Evolutionary conservation across 805 yeast species (phyloP), one percentile per base, ranked within the genome.

Genomic region (Myxozyma melibiosi): DNA sequence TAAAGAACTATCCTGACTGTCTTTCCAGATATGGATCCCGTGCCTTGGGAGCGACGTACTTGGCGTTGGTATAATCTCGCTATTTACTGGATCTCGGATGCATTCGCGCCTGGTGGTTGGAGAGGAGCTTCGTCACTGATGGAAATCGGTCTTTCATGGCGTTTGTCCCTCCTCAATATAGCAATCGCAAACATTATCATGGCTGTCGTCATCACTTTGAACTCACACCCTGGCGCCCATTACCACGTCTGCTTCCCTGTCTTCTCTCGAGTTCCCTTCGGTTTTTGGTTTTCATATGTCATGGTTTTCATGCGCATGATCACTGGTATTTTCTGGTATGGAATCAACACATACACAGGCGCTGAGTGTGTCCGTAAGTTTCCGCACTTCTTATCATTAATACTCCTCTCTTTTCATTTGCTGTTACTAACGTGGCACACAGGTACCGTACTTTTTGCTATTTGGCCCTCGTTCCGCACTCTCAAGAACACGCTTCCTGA

Each of bases 301-400:
- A 40, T 39, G 2, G 83, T 90, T 42, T 67, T 90, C 52, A 89
- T 90, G 72, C 82, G 97, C 73, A 85, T n/a, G n/a, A n/a, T n/a
- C n/a, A n/a, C n/a, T n/a, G n/a, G n/a, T n/a, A n/a, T n/a, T n/a
- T n/a, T n/a, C 20, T 39, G 43, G 43, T 39, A 30, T 67, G 84
- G 94, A 25, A 94, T 88, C 30, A 96, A 90, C 69, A 79, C 86
- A 24, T 85, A 89, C 78, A 79, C 90, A 55, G 94, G 95, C 52
- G 94, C 91, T 25, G 81, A 89, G 62, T 86, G 94, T 74, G 82
- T 90, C 18, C 81, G 84, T 58, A n/a, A n/a, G n/a, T n/a, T n/a
- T n/a, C n/a, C n/a, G n/a, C n/a, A n/a, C n/a, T n/a, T n/a, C n/a
- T n/a, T n/a, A n/a, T n/a, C n/a, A n/a, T n/a, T n/a, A n/a, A n/a